Evolutionary conservation across 495 filamentous ascomycete species (phyloP).

Genomic region (Delitschia confertaspora): DNA sequence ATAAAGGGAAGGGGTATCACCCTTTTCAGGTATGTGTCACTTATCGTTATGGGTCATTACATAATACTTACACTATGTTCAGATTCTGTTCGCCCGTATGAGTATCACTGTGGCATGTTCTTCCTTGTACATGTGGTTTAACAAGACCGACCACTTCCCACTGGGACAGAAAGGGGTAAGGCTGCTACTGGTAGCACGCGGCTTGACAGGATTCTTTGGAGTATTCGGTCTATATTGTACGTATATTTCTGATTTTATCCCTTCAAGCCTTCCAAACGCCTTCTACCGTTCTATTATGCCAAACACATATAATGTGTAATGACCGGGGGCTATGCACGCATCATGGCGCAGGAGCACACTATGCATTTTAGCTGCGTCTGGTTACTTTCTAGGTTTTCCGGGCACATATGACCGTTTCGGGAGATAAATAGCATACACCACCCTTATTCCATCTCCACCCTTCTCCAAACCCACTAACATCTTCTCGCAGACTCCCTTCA

Average conservation of each 20-base stretch:
- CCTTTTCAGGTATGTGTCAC: constrained; percentile 60
- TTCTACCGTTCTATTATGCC: too few species aligned
- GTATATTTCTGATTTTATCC: constrained; percentile 17
- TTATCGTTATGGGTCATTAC: not conserved
- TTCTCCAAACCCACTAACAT: constrained; percentile 3
- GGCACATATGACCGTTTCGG: constrained; percentile 82
- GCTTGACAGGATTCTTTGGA: constrained; percentile 73
- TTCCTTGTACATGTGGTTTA: constrained; percentile 66
- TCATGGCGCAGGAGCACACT: too few species aligned
- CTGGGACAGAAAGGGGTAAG: constrained; percentile 60
- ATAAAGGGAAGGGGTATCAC: constrained; percentile 54
- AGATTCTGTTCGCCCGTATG: constrained; percentile 81
- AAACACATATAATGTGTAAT: too few species aligned
- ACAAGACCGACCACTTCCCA: constrained; percentile 56
- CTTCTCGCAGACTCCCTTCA: constrained; percentile 61
- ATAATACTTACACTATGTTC: not conserved
- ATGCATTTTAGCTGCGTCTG: too few species aligned
- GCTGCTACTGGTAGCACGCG: constrained; percentile 57
- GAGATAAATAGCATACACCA: constrained; percentile 49
- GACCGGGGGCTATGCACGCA: too few species aligned
- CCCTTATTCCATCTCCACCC: not conserved
- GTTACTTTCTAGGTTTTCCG: constrained; percentile 58
- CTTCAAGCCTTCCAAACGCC: constrained; percentile 8
- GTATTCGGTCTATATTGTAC: constrained; percentile 68
- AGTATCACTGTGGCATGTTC: constrained; percentile 60